Percentiles rank a stretch among this genome's conserved stretches.
phyloP scores from a whole-genome alignment of 108 stramenopile genomes.

The Nitzschia inconspicua region DNA sequence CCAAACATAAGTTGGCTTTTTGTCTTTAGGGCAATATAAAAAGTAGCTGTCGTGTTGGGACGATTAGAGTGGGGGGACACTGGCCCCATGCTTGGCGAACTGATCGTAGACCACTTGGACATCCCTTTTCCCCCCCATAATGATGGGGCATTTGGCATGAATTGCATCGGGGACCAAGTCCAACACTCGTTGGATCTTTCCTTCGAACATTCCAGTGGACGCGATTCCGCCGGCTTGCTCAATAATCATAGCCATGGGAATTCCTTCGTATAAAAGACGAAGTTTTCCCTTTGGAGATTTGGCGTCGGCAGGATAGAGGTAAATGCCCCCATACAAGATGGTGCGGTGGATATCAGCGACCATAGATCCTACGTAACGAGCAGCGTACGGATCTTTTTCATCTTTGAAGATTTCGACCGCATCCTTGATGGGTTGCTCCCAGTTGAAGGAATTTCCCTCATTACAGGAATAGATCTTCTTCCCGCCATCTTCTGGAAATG shows the following conservation, averaged over 20 bases:
- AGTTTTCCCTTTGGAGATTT: slow-evolving; percentile 93
- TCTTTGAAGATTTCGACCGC: slow-evolving; percentile 89
- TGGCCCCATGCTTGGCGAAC: slow-evolving; percentile 72
- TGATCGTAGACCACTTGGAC: slow-evolving; percentile 80
- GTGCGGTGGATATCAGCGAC: slow-evolving; percentile 99
- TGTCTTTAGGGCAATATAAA: too few species aligned
- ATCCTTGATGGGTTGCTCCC: slow-evolving; percentile 94
- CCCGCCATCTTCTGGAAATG: slow-evolving; percentile 86
- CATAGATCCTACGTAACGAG: slow-evolving; percentile 99
- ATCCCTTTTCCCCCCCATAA: slow-evolving; percentile 92
- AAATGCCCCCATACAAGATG: slow-evolving; percentile 98
- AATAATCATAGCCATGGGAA: slow-evolving; percentile 99
- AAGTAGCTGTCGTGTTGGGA: too few species aligned
- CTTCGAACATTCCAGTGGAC: slow-evolving; percentile 94
- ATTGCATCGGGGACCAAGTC: slow-evolving; percentile 89
- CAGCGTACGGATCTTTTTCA: slow-evolving; percentile 75
- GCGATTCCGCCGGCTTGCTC: slow-evolving; percentile 97
- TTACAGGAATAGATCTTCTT: slow-evolving; percentile 97
- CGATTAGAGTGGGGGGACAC: slow-evolving; percentile 63
- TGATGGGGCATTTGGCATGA: slow-evolving; percentile 97
- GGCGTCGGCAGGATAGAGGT: slow-evolving; percentile 96
- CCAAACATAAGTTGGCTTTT: too few species aligned
- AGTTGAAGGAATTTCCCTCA: slow-evolving; percentile 93
- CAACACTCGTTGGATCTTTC: slow-evolving; percentile 86
- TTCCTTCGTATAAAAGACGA: slow-evolving; percentile 98